phyloP scores from a whole-genome alignment of 257 asterid species.

The Nicotiana knightiana region DNA sequence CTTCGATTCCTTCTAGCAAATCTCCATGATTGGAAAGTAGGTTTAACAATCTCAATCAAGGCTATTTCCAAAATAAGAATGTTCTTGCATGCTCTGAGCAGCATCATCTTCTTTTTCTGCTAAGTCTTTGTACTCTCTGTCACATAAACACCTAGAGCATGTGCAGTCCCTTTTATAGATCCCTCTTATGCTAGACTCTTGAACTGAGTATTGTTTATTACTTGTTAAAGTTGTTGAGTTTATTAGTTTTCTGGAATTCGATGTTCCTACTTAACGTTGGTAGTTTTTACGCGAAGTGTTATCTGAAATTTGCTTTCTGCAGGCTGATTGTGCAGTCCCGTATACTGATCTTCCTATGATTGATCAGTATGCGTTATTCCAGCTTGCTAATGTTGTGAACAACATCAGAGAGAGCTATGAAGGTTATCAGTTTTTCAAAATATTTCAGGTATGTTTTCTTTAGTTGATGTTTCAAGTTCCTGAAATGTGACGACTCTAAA shows the following conservation, averaged over 20 bases:
- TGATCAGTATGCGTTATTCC: slow-evolving; percentile 84
- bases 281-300: neutral
- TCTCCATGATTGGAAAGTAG: slow-evolving; percentile 96
- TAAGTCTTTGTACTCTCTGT: neutral
- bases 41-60: slow-evolving; percentile 13
- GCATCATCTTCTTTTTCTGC: neutral
- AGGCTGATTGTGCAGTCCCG: slow-evolving; percentile 75
- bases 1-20: slow-evolving; percentile 90
- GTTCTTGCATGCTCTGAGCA: neutral
- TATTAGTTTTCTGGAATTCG: neutral
- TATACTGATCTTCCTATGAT: slow-evolving; percentile 72
- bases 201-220: neutral
- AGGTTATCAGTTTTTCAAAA: slow-evolving; percentile 83
- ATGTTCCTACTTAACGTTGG: neutral
- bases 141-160: neutral
- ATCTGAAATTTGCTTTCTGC: slow-evolving; percentile 17
- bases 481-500: neutral
- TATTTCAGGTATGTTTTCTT: slow-evolving; percentile 63
- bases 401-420: slow-evolving; percentile 84
- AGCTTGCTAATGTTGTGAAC: slow-evolving; percentile 70
- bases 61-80: neutral
- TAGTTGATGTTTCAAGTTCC: neutral
- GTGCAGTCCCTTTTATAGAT: neutral
- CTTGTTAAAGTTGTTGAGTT: neutral
- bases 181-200: slow-evolving; percentile 5